Percentiles rank a stretch among this genome's conserved stretches.
These are phyloP conservation scores for Malbranchea cinnamomea DNA, from an alignment of 2,329 filamentous ascomycete species.

Conservation along the genomic window DNA sequence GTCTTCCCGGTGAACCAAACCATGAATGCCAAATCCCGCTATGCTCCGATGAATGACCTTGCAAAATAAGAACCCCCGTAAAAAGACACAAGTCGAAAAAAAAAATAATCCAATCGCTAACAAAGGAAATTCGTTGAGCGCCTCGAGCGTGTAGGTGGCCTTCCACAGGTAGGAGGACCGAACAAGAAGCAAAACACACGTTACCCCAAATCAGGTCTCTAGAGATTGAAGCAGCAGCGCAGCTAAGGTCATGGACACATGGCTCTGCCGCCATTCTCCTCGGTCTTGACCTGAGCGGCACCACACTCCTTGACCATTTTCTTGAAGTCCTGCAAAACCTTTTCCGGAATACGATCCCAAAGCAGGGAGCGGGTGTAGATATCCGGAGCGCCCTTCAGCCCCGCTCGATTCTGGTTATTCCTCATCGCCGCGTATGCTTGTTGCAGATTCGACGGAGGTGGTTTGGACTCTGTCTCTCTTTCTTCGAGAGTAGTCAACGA, in stretches of 20 bases:
- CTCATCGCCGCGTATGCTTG: conserved; percentile 69
- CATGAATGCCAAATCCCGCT: too few relatives aligned
- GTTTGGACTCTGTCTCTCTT: conserved; percentile 21
- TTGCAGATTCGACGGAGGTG: conserved; percentile 29
- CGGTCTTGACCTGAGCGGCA: conserved; percentile 19
- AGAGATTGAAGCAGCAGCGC: not conserved
- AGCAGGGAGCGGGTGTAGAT: conserved; percentile 86
- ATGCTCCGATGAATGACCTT: too few relatives aligned
- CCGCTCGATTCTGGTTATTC: conserved; percentile 45
- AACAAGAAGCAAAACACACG: conserved; percentile 1
- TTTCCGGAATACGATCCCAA: conserved; percentile 84
- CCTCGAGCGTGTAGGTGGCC: conserved; percentile 9
- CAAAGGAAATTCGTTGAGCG: conserved; percentile 9
- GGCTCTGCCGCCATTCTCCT: conserved; percentile 11
- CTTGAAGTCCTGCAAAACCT: conserved; percentile 84
- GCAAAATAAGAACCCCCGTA: too few relatives aligned
- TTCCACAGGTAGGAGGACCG: conserved; percentile 1
- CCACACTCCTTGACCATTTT: conserved; percentile 72
- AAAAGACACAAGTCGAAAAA: too few relatives aligned
- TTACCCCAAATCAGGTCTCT: not conserved
- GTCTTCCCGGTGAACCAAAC: too few relatives aligned
- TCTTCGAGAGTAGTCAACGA: conserved; percentile 59
- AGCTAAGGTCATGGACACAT: conserved; percentile 9
- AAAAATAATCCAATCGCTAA: too few relatives aligned
- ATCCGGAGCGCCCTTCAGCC: conserved; percentile 51